phyloP scores from a whole-genome alignment of 352 stramenopile species.

The Phytophthora sansomeana region DNA sequence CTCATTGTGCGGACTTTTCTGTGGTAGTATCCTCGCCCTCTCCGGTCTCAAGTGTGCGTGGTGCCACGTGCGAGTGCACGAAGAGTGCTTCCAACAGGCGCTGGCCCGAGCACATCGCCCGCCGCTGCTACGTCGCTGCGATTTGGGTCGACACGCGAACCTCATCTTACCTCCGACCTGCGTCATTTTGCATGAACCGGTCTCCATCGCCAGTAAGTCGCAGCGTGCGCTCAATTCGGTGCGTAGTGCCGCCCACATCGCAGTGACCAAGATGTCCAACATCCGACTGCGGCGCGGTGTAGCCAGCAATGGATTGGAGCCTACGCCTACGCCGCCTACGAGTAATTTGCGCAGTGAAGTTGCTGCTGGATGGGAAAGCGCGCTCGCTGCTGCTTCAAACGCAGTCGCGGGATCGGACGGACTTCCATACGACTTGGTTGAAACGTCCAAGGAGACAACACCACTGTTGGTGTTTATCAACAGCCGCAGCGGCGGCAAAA shows the following conservation, averaged over 20 bases:
- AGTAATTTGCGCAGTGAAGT: conserved; percentile 25
- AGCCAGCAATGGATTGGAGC: conserved; percentile 9
- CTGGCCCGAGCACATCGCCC: conserved; percentile 39
- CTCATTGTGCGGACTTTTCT: conserved; percentile 80
- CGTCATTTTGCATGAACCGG: conserved; percentile 53
- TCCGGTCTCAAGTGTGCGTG: conserved; percentile 85
- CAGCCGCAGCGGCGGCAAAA: conserved; percentile 92
- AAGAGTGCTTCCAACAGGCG: conserved; percentile 72
- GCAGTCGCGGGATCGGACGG: conserved; percentile 30
- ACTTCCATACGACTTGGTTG: conserved; percentile 68
- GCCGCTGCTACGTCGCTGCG: conserved; percentile 60
- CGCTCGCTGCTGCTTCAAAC: conserved; percentile 28
- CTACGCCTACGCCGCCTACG: conserved; percentile 20
- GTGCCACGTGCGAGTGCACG: conserved; percentile 84
- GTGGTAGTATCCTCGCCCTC: conserved; percentile 81
- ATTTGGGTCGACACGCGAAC: conserved; percentile 72
- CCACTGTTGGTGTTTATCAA: conserved; percentile 96
- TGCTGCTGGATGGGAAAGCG: conserved; percentile 22
- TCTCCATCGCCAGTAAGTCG: conserved; percentile 55
- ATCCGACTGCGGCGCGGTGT: conserved; percentile 63
- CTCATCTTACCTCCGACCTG: conserved; percentile 72
- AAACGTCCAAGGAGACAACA: conserved; percentile 53
- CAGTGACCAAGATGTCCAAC: conserved; percentile 78
- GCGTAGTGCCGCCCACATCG: conserved; percentile 65
- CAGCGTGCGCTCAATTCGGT: conserved; percentile 77